A percentile compares a stretch with the other conserved stretches of the same genome.
Conservation (phyloP, 495 filamentous ascomycete species). For the Aspergillus sclerotiicarbonarius region DNA sequence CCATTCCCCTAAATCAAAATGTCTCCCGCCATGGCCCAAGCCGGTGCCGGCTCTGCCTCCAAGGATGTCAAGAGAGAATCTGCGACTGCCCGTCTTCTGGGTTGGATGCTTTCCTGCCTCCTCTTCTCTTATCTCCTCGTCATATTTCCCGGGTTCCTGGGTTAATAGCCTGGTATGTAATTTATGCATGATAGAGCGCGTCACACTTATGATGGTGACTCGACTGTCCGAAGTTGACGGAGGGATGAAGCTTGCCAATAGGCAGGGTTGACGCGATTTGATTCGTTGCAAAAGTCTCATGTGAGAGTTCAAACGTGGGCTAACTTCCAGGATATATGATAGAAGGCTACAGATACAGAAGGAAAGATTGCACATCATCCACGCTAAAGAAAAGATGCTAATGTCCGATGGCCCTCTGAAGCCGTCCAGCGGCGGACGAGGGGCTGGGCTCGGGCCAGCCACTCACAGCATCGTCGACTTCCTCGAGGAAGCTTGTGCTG, state of each 20-base stretch:
- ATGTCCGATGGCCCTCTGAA: conserved; percentile 60
- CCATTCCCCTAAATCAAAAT: conserved; percentile 34
- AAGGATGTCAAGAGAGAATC: conserved; percentile 84
- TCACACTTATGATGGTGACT: no score
- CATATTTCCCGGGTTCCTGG: no score
- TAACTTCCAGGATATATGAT: conserved; percentile 1
- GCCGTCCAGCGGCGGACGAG: conserved; percentile 66
- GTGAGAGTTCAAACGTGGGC: neutral
- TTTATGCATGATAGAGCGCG: no score
- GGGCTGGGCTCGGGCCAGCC: conserved; percentile 77
- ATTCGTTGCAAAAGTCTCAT: neutral
- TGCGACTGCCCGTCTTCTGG: conserved; percentile 78
- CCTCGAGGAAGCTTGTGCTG: conserved; percentile 80
- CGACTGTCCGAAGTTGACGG: no score
- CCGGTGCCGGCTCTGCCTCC: conserved; percentile 50
- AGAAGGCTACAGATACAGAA: conserved; percentile 4
- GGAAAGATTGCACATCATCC: neutral
- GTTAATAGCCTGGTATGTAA: no score
- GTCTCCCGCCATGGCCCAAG: conserved; percentile 50
- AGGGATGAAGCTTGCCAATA: neutral
- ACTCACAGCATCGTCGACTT: conserved; percentile 74
- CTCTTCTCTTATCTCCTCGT: no score
- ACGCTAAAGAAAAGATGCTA: conserved; percentile 17
- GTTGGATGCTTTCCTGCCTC: no score
- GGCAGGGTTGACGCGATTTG: no score